These are phyloP conservation scores for Filobasidium floriforme DNA, from an alignment of 768 basidiomycete genomes.

Conservation along the genomic window DNA sequence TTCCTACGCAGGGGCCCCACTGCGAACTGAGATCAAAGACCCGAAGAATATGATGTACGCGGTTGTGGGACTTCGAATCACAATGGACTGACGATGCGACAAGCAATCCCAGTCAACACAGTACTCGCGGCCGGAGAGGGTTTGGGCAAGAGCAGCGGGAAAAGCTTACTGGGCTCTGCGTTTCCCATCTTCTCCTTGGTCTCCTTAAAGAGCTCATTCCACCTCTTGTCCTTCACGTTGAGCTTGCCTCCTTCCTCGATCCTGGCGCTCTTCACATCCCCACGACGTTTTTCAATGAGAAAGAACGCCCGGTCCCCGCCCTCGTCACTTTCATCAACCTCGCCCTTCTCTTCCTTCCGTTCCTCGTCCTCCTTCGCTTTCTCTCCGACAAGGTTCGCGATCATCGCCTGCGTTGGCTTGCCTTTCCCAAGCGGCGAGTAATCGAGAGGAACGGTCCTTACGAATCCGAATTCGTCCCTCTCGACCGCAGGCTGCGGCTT, in stretches of 20 bases:
- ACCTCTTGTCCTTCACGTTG: slow-evolving; percentile 52
- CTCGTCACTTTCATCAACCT: background rate
- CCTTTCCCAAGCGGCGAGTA: background rate
- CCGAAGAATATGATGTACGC: slow-evolving; percentile 40
- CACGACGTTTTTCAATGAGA: background rate
- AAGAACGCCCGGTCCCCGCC: background rate
- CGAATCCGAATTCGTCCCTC: slow-evolving; percentile 10
- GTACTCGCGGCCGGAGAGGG: background rate
- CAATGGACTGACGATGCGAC: slow-evolving; percentile 31
- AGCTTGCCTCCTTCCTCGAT: slow-evolving; percentile 19
- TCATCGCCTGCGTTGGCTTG: slow-evolving; percentile 14
- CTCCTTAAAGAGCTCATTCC: slow-evolving; percentile 51
- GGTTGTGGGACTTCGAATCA: slow-evolving; percentile 37
- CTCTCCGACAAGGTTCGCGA: slow-evolving; percentile 8
- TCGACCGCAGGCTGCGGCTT: background rate
- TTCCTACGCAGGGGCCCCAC: slow-evolving; percentile 41
- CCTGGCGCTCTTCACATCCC: slow-evolving; percentile 13
- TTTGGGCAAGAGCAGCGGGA: background rate
- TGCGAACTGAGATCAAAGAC: slow-evolving; percentile 43
- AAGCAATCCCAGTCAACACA: no score
- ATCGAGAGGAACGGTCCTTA: background rate
- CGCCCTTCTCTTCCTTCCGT: background rate
- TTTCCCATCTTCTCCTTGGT: slow-evolving; percentile 55
- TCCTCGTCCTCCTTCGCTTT: slow-evolving; percentile 1
- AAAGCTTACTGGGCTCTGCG: slow-evolving; percentile 54